Evolutionary conservation across 768 basidiomycete species (phyloP).

Genomic region (Xerocomellus chrysenteron): DNA sequence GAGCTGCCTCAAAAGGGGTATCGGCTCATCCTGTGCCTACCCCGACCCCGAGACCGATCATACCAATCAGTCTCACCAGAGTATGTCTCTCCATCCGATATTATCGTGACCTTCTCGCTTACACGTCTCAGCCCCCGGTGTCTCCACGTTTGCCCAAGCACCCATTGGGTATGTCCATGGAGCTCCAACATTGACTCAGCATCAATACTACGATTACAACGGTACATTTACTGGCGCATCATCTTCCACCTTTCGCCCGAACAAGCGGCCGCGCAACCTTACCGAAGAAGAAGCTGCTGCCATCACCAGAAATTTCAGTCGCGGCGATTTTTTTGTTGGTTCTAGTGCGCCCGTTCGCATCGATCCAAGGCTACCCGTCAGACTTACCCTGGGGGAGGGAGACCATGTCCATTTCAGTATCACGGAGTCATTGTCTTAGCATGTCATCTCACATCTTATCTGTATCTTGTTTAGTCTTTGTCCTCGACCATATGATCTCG

Average conservation of each 20-base stretch:
- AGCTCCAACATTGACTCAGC: constrained; percentile 51
- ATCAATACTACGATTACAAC: constrained; percentile 76
- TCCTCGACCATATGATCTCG: constrained; percentile 9
- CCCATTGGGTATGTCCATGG: constrained; percentile 40
- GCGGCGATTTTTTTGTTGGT: constrained; percentile 82
- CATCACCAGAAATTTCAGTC: constrained; percentile 77
- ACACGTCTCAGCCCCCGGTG: constrained; percentile 29
- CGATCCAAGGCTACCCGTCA: constrained; percentile 76
- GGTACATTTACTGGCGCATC: constrained; percentile 66
- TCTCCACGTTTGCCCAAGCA: constrained; percentile 39
- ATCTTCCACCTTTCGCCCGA: constrained; percentile 75
- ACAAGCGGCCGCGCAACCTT: constrained; percentile 73
- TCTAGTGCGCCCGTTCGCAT: constrained; percentile 79
- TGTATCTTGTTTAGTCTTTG: constrained; percentile 19
- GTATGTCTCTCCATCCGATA: constrained; percentile 14
- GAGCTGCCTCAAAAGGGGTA: constrained; percentile 82
- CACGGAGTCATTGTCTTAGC: constrained; percentile 47
- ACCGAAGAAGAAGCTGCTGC: constrained; percentile 84
- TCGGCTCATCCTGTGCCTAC: constrained; percentile 68
- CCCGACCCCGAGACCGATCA: constrained; percentile 72
- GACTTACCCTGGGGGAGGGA: constrained; percentile 77
- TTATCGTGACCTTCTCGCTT: constrained; percentile 1
- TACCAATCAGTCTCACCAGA: constrained; percentile 33
- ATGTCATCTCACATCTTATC: constrained; percentile 11
- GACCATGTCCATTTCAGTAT: constrained; percentile 74